Evolutionary conservation across 2,329 filamentous ascomycete genomes (phyloP), one percentile per base, ranked within the genome.

Genomic region (Alternaria novae-zelandiae): DNA sequence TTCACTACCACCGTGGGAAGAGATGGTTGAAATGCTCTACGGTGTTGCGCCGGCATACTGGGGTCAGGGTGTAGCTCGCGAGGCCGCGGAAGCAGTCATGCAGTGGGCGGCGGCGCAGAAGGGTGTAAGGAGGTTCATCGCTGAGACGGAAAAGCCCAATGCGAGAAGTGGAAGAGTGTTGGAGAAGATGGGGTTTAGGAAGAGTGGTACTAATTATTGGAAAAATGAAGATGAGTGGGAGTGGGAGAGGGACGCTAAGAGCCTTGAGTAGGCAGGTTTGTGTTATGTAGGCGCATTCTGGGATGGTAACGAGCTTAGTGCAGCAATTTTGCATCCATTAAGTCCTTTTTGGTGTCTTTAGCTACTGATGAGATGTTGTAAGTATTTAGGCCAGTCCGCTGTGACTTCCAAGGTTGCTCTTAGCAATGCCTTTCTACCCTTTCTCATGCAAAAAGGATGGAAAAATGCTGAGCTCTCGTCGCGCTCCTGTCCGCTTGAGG

Each of bases 171-270:
- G 64, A 17, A 68, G 65, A 32, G 74, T 77, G 5, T 25, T 76
- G 56, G 54, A 61, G 54, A 76, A 74, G 49, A 71, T 71, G 65
- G 72, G 73, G 7, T 77, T 75, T 47, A 59, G 36, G 23, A 54
- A 67, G 47, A 67, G 54, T 20, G 51, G 62, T 6, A 66, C 61
- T 6, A 10, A 43, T 2, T 71, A 70, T 59, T 71, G 69, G 69
- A 66, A 70, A 17, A 62, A 68, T 32, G 56, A 51, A 9, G 61
- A 63, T 54, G 65, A 70, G 26, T 43, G 53, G 20, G 67, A 70
- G 32, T 70, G 68, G 69, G 66, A 69, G 43, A 67, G 50, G 47
- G 45, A 17, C 4, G 30, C 36, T 17, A 1, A 5, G 20, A 23
- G 20, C 21, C 3, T 36, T 11, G 10, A 0, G 17, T 51, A 51